Conservation (phyloP, 805 yeast species). For the Saccharomycopsis sp. region DNA sequence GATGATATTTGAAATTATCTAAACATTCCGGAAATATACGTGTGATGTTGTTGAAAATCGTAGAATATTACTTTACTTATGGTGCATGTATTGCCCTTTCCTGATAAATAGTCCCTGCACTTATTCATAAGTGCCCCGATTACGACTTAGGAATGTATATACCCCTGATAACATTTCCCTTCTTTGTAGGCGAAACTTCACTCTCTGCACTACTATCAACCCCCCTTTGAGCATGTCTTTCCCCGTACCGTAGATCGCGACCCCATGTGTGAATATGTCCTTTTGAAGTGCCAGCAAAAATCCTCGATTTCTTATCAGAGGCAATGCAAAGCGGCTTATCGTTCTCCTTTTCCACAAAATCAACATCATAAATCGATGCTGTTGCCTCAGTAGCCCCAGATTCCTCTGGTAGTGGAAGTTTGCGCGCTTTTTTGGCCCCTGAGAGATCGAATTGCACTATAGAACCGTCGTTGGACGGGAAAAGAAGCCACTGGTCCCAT, state of each 20-base stretch:
- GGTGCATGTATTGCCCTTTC: no score
- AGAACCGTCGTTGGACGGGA: conserved; percentile 74
- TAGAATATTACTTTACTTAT: no score
- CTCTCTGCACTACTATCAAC: conserved; percentile 7
- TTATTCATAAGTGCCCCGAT: not conserved
- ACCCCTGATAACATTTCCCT: not conserved
- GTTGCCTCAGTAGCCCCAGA: conserved; percentile 27
- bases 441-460: conserved; percentile 48
- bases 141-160: conserved; percentile 6
- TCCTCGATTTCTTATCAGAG: conserved; percentile 24
- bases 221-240: conserved; percentile 12
- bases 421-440: conserved; percentile 52
- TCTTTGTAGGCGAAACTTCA: not conserved
- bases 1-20: not conserved
- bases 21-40: no score
- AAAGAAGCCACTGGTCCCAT: conserved; percentile 50
- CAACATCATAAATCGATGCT: conserved; percentile 23
- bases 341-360: not conserved
- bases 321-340: not conserved
- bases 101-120: not conserved
- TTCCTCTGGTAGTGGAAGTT: conserved; percentile 30
- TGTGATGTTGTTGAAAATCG: no score
- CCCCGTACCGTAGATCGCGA: conserved; percentile 24
- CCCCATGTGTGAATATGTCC: conserved; percentile 62
- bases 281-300: conserved; percentile 57